Evolutionary conservation across 345 rosid genomes (phyloP).

Genomic region (Eucalyptus tenuipes): DNA sequence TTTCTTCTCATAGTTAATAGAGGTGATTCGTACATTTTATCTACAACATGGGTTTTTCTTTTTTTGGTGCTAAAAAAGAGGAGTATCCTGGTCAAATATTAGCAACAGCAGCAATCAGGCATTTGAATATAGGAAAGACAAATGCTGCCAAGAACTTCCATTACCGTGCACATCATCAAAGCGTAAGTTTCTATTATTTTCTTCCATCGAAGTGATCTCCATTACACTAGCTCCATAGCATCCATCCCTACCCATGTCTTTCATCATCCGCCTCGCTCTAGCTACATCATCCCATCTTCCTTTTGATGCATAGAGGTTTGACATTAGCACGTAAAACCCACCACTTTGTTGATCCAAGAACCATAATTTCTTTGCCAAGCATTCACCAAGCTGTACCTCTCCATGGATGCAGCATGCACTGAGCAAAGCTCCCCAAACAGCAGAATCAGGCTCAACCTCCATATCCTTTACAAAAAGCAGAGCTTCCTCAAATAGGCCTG

Average conservation of each 20-base stretch:
- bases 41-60: background rate
- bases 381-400: constrained; percentile 65
- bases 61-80: background rate
- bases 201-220: constrained; percentile 2
- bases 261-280: constrained; percentile 67
- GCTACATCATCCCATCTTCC: constrained; percentile 71
- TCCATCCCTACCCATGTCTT: constrained; percentile 63
- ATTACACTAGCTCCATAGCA: constrained; percentile 54
- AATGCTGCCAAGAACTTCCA: background rate
- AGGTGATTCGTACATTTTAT: background rate
- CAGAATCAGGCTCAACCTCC: constrained; percentile 53
- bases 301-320: constrained; percentile 68
- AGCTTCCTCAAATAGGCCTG: constrained; percentile 55
- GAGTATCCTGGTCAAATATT: background rate
- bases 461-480: constrained; percentile 29
- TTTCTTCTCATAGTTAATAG: background rate
- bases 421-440: constrained; percentile 78
- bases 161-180: background rate
- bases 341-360: constrained; percentile 53
- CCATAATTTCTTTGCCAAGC: constrained; percentile 57
- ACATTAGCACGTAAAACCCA: constrained; percentile 77
- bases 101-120: background rate
- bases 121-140: background rate
- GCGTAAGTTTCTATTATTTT: background rate
- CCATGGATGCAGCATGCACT: constrained; percentile 52